Evolutionary conservation across 495 filamentous ascomycete species (phyloP), one percentile per base, ranked within the genome.

Genomic region (Articulospora tetracladia): DNA sequence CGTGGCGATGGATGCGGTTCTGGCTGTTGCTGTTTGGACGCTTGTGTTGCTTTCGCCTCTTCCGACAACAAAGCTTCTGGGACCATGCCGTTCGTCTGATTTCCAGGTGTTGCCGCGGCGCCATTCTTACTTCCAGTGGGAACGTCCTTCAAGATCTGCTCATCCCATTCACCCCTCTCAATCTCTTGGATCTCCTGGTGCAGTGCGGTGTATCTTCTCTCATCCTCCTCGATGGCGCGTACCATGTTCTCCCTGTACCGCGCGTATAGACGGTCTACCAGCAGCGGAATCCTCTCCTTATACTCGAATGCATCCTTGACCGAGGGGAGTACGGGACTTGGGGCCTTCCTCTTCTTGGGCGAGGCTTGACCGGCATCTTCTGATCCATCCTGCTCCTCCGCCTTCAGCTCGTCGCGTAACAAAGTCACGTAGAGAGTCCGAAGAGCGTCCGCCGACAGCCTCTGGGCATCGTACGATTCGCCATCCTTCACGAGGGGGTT

Each of bases 361-460:
- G 58, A 50, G 24, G 67, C 22, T 32, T 55, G 68, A 23, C 70
- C 72, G 48, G 71, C 73, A 39, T 74, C 74, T 1, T 66, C 67
- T 6, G 23, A 28, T 17, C 49, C 57, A 27, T 67, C 67, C 10
- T 60, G 48, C 19, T 61, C 72, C 46, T 80, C 79, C 23, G 58
- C 55, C 41, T 60, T 75, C 60, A 85, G 77, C 61, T 93, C 90
- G 68, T 97, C 89, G 59, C 83, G 84, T 66, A 97, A 68, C 30
- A 94, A 73, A 20, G 82, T 82, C 67, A 89, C 74, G 71, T 93
- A 97, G 50, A 90, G 80, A 53, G 89, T 82, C 64, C 87, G 84
- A 54, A 98, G 74, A 17, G 90, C 80, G 69, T 95, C 90, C 4
- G 91, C 86, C 48, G 77, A 86, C 66, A 98, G 74, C 53, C 91